Percentiles rank a stretch among this genome's conserved stretches.
phyloP scores from a whole-genome alignment of 352 stramenopile genomes.

The Phytophthora capsici region DNA sequence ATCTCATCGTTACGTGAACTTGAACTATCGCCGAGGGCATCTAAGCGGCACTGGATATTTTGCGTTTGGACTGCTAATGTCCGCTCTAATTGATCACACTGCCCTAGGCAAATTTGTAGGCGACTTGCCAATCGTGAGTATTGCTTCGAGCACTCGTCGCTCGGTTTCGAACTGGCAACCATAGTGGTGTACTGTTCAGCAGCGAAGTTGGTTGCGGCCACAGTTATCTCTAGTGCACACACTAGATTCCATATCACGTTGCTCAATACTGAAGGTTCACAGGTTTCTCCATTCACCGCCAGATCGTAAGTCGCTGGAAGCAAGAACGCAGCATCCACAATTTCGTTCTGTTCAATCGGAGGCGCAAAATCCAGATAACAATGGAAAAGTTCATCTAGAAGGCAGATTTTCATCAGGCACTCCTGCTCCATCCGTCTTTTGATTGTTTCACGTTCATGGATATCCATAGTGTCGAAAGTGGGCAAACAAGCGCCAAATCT shows the following conservation, averaged over 20 bases:
- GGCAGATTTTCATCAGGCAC: slow-evolving; percentile 50
- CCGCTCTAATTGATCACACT: slow-evolving; percentile 48
- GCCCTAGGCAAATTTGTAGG: slow-evolving; percentile 53
- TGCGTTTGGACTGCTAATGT: slow-evolving; percentile 41
- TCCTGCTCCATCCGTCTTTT: slow-evolving; percentile 32
- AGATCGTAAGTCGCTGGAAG: slow-evolving; percentile 36
- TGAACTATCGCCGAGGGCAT: slow-evolving; percentile 9
- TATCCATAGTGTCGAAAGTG: slow-evolving; percentile 13
- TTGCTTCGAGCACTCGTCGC: slow-evolving; percentile 34
- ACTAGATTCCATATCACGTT: slow-evolving; percentile 61
- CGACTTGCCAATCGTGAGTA: slow-evolving; percentile 36
- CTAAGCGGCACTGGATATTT: slow-evolving; percentile 27
- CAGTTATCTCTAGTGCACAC: slow-evolving; percentile 52
- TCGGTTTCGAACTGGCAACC: slow-evolving; percentile 13
- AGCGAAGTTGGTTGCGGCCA: slow-evolving; percentile 43
- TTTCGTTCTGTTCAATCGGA: slow-evolving; percentile 33
- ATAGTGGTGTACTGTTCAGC: slow-evolving; percentile 30
- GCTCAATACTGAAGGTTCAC: slow-evolving; percentile 24
- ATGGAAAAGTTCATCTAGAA: slow-evolving; percentile 55
- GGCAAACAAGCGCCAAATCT: slow-evolving; percentile 32
- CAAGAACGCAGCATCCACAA: slow-evolving; percentile 59
- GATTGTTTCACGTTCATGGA: slow-evolving; percentile 14
- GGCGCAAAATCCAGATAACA: slow-evolving; percentile 52
- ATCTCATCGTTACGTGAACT: not conserved
- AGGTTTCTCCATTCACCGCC: slow-evolving; percentile 10